Percentiles rank a stretch among this genome's conserved stretches.
These are phyloP conservation scores for Colletotrichum sp. DNA, from an alignment of 2,329 filamentous ascomycete species.

Conservation along the genomic window DNA sequence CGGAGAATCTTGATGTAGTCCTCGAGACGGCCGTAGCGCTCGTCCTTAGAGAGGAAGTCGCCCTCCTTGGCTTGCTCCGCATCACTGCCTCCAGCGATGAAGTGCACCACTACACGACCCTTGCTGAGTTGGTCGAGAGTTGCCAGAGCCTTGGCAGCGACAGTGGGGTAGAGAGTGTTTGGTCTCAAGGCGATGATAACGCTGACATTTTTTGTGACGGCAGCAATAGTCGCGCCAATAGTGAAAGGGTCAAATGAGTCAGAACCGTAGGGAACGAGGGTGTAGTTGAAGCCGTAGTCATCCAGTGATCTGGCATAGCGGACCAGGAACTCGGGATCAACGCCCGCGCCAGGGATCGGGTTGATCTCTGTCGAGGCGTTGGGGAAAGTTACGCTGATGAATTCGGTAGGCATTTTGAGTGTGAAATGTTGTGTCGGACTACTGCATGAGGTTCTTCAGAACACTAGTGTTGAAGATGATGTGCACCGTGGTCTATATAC, in stretches of 20 bases:
- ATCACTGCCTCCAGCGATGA: conserved; percentile 67
- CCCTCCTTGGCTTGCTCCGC: conserved; percentile 65
- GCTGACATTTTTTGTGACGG: conserved; percentile 63
- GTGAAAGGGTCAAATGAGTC: conserved; percentile 62
- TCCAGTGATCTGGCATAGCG: conserved; percentile 63
- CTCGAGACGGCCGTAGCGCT: conserved; percentile 63
- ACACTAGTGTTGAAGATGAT: not conserved
- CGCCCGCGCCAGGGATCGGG: conserved; percentile 53
- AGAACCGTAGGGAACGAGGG: conserved; percentile 64
- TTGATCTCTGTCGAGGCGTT: conserved; percentile 62
- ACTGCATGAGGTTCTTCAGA: not conserved
- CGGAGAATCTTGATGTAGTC: conserved; percentile 67
- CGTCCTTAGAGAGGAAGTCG: conserved; percentile 62
- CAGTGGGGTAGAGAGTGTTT: conserved; percentile 67
- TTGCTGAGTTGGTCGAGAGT: conserved; percentile 64
- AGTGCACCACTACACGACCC: conserved; percentile 65
- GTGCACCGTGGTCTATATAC: conserved; percentile 10
- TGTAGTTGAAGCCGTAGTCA: conserved; percentile 67
- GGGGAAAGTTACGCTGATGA: conserved; percentile 63
- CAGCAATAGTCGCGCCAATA: conserved; percentile 61
- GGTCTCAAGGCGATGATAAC: conserved; percentile 67
- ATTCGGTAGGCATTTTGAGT: conserved; percentile 53
- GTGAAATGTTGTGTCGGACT: not conserved
- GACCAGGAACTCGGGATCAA: conserved; percentile 60
- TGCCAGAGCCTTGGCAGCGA: conserved; percentile 65